Base-by-base conservation (phyloP, 805 yeast species). In the Clavispora fructus region DNA sequence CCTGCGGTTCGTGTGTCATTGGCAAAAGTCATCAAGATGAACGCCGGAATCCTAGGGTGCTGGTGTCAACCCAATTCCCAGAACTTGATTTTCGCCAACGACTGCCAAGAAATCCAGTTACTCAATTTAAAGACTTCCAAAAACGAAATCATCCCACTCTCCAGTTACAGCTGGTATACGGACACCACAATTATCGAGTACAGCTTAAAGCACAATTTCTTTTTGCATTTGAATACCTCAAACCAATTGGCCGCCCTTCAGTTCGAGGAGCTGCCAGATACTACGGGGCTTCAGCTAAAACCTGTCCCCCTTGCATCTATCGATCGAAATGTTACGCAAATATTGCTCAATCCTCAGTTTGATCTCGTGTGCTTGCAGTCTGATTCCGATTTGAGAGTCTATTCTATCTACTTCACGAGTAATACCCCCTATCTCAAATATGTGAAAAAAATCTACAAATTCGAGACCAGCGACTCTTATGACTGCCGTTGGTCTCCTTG, bases 31-130 rank as follows among this genome's bases (percentile, higher is more conserved):
- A 55, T 71, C 39, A 69, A 68, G 49, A 56, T 70, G 27, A 60
- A 64, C 11, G 61, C 65, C 19, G 67, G 66, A 0, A 52, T 68
- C 11, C 44, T 54, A 6, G 48, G 60, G 13, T 67, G 54, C 43
- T 71, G 75, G 75, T 50, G 69, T 37, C 66, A 69, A 42, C 58
- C 62, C 25, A 67, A 69, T 48, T 68, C 74, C 32, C 74, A 69
- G 48, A 65, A 65, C 50, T 51, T 72, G 43, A 55, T 69, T 13
- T 55, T 69, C 13, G 61, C 55, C 51, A 69, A 62, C 43, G 38
- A 43, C 23, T 53, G 56, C 33, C 50, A 54, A 31, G 55, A 56
- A 46, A 51, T 71, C 28, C 76, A 71, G 50, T 41, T 69, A 1
- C 55, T 69, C 40, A 68, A 72, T 52, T 47, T 68, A 30, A 60